Evolutionary conservation across 1,139 yeast genomes (phyloP).

Genomic region (Sugiyamaella xylanicola): DNA sequence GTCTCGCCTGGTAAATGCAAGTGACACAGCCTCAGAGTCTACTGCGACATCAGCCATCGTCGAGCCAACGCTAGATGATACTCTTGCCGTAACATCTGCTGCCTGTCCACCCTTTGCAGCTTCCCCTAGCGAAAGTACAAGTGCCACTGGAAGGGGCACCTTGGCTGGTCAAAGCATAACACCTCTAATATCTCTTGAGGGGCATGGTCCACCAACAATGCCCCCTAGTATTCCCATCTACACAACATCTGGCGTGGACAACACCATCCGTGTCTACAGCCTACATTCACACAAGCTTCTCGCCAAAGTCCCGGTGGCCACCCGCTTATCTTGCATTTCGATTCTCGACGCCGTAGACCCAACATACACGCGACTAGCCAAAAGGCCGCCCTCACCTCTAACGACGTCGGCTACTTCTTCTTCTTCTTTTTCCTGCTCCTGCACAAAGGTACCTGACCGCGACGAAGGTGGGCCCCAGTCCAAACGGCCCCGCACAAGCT

Average conservation of each 20-base stretch:
- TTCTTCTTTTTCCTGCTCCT: too few relatives aligned
- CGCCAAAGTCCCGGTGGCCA: conserved; percentile 3
- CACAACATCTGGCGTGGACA: conserved; percentile 13
- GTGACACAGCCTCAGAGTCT: conserved; percentile 3
- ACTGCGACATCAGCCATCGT: background rate
- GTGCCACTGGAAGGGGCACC: too few relatives aligned
- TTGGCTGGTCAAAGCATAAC: too few relatives aligned
- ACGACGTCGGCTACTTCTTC: too few relatives aligned
- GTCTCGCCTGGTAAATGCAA: conserved; percentile 4
- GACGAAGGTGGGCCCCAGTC: too few relatives aligned
- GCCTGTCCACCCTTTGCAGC: background rate
- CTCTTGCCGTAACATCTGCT: background rate
- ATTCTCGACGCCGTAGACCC: conserved; percentile 13
- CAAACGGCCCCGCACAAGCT: background rate
- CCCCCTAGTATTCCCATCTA: conserved; percentile 5
- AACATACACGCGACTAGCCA: background rate
- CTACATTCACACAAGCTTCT: conserved; percentile 4
- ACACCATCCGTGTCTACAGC: conserved; percentile 8
- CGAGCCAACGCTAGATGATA: too few relatives aligned
- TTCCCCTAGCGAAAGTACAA: background rate
- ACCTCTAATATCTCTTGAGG: background rate
- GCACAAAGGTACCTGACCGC: too few relatives aligned
- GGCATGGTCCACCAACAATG: background rate
- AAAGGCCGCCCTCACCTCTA: background rate
- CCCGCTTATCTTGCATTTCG: conserved; percentile 8